Percentiles rank a stretch among this genome's conserved stretches.
Conservation (phyloP, 2,329 filamentous ascomycete species). For the Domatiomyces globalis region DNA sequence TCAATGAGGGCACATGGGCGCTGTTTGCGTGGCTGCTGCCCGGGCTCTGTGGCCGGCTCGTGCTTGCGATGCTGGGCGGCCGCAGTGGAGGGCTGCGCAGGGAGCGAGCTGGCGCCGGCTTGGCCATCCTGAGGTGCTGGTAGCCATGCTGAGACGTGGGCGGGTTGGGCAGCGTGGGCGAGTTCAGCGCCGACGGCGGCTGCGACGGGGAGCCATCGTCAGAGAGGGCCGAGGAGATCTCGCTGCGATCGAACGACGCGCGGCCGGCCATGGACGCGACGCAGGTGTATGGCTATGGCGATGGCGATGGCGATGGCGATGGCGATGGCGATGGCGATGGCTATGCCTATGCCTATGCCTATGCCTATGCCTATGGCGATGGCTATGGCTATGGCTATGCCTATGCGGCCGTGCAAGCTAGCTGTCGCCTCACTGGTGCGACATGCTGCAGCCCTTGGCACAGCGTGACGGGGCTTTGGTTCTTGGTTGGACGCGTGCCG, state of each 20-base stretch:
- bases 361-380: background rate
- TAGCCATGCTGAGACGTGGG: constrained; percentile 15
- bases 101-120: constrained; percentile 13
- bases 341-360: background rate
- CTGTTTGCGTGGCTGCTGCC: constrained; percentile 52
- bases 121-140: constrained; percentile 15
- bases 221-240: constrained; percentile 19
- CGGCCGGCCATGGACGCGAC: constrained; percentile 11
- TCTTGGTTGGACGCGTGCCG: background rate
- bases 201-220: constrained; percentile 17
- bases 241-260: constrained; percentile 16
- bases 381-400: background rate
- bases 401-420: background rate
- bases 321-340: too few species aligned
- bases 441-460: constrained; percentile 3
- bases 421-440: constrained; percentile 11
- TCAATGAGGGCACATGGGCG: constrained; percentile 79
- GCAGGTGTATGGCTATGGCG: too few species aligned
- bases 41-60: constrained; percentile 40
- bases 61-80: constrained; percentile 31
- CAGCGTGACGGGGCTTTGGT: constrained; percentile 1
- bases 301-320: too few species aligned
- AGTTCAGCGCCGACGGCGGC: constrained; percentile 9
- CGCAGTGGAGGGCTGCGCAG: constrained; percentile 9
- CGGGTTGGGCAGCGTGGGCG: constrained; percentile 12